Percentiles rank a stretch among this genome's conserved stretches.
Conservation (phyloP, 2,329 filamentous ascomycete species). For the Cladophialophora bantiana region DNA sequence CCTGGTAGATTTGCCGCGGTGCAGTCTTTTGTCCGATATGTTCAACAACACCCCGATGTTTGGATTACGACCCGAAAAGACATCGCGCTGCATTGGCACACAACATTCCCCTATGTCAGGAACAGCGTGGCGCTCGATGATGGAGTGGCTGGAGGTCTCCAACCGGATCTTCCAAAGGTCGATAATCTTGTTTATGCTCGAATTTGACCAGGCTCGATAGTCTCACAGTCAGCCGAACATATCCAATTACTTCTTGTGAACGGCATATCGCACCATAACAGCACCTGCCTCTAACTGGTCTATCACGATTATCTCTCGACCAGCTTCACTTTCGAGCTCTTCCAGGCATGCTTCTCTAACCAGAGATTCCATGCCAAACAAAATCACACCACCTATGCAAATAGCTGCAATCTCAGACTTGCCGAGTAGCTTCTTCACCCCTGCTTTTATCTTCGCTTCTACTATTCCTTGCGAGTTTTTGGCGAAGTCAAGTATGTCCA, state of each 20-base stretch:
- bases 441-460: constrained; percentile 13
- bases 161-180: not conserved
- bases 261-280: not conserved
- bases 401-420: constrained; percentile 8
- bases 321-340: constrained; percentile 13
- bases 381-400: constrained; percentile 23
- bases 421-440: constrained; percentile 8
- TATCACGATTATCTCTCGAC: constrained; percentile 6
- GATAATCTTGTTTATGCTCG: constrained; percentile 12
- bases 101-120: constrained; percentile 49
- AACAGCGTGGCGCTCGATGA: not conserved
- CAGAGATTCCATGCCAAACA: constrained; percentile 15
- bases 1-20: constrained; percentile 61
- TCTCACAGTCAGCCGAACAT: not conserved
- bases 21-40: constrained; percentile 51
- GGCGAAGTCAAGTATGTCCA: constrained; percentile 8
- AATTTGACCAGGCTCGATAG: constrained; percentile 1
- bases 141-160: not conserved
- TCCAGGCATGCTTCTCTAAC: constrained; percentile 6
- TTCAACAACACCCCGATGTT: constrained; percentile 55
- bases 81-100: constrained; percentile 52
- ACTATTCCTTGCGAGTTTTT: not conserved
- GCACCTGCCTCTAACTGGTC: constrained; percentile 20
- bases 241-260: constrained; percentile 1
- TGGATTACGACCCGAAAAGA: constrained; percentile 55